A percentile compares a stretch with the other conserved stretches of the same genome.
These are phyloP conservation scores for Coniochaeta sp. DNA, from an alignment of 2,329 filamentous ascomycete genomes.

Conservation along the genomic window DNA sequence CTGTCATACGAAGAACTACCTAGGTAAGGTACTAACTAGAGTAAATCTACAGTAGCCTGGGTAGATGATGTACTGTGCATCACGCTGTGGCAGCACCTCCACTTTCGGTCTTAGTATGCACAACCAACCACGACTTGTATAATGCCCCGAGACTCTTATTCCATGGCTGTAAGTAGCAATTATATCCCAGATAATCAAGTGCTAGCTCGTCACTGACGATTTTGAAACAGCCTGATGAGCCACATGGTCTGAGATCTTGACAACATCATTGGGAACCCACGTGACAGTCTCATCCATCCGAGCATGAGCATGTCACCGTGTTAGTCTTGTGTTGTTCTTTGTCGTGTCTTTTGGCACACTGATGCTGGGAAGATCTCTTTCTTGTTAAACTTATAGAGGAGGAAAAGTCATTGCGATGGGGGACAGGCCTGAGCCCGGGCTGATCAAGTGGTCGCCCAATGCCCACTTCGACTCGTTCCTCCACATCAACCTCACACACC, in stretches of 20 bases:
- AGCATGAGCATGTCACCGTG: not conserved
- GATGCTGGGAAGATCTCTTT: constrained; percentile 4
- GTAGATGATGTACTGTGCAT: too few relatives aligned
- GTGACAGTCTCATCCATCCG: not conserved
- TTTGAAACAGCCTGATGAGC: not conserved
- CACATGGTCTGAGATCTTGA: not conserved
- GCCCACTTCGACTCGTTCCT: constrained; percentile 52
- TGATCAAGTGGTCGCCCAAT: constrained; percentile 61
- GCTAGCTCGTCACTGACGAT: not conserved
- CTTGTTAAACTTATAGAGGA: too few relatives aligned
- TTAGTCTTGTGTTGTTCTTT: not conserved
- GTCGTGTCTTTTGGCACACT: not conserved
- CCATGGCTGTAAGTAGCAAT: not conserved
- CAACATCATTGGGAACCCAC: too few relatives aligned
- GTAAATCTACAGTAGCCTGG: too few relatives aligned
- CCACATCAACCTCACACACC: constrained; percentile 57
- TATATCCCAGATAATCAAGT: not conserved
- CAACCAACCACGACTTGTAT: not conserved
- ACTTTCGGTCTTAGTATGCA: not conserved
- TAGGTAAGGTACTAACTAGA: too few relatives aligned
- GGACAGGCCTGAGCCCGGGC: constrained; percentile 50
- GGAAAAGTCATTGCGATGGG: constrained; percentile 31
- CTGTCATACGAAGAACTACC: too few relatives aligned
- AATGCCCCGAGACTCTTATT: not conserved
- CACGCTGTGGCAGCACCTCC: too few relatives aligned